A percentile compares a stretch with the other conserved stretches of the same genome.
phyloP scores from a whole-genome alignment of 2,329 filamentous ascomycete genomes.

The Colletotrichum sp. region DNA sequence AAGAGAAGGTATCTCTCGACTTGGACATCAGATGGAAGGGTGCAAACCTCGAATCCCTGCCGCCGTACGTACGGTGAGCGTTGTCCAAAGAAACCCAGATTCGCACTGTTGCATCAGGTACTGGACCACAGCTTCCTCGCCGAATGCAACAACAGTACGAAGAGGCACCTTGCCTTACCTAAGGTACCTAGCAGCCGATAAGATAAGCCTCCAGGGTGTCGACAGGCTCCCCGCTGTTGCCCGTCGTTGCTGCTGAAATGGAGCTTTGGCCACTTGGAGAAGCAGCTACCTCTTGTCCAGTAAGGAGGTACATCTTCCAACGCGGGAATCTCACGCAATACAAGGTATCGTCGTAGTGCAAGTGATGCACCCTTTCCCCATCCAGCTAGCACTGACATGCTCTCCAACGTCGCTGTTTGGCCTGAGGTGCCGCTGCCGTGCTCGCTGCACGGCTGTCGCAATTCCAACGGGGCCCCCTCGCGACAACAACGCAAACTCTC shows the following conservation, averaged over 20 bases:
- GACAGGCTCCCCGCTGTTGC: neutral
- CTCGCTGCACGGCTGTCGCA: slow-evolving; percentile 13
- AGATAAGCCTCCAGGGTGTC: neutral
- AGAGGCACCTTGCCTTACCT: neutral
- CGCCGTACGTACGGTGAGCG: neutral
- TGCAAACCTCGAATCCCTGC: neutral
- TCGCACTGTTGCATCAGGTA: slow-evolving; percentile 17
- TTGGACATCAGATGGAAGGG: neutral
- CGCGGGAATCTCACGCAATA: neutral
- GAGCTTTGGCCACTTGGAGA: neutral
- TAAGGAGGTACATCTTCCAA: neutral
- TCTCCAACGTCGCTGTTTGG: neutral
- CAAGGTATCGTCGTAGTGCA: neutral
- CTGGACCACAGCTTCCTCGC: neutral
- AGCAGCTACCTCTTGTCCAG: no score
- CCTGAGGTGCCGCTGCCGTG: neutral
- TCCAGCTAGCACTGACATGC: slow-evolving; percentile 3
- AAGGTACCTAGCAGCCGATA: neutral
- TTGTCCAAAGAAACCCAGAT: no score
- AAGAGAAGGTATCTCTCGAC: neutral
- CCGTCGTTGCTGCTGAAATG: neutral
- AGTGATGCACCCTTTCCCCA: neutral
- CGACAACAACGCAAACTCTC: slow-evolving; percentile 7
- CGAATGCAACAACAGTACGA: slow-evolving; percentile 13
- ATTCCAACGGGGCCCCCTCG: slow-evolving; percentile 6